Evolutionary conservation across 768 basidiomycete species (phyloP), one percentile per base, ranked within the genome.

Genomic region (Leccinum boreale): DNA sequence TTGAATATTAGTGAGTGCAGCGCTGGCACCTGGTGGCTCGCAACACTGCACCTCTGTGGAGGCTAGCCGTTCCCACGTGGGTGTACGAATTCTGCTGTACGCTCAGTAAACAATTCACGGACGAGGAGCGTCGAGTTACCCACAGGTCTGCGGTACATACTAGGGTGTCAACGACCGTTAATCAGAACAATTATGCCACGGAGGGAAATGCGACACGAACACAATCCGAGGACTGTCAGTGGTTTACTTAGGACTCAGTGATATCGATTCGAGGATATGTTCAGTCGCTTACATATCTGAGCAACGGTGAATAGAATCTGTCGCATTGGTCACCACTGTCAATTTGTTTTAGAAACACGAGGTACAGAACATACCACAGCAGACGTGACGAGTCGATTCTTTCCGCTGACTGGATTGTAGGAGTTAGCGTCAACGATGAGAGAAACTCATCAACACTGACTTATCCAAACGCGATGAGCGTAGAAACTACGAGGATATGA

Each of bases 381-480:
- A 6, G 23, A 48, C 9, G 61, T 60, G 24, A 70, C 11, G 12
- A 52, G 8, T n/a, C 57, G 59, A 35, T 67, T 69, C 36, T 10
- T 24, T 49, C 52, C 61, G 5, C 65, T 67, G 24, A 69, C 67
- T 68, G 48, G 12, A 45, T 42, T 24, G 5, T 11, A 26, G n/a
- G 23, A 19, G 6, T 61, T 36, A 36, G 24, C 1, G 42, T 3
- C 2, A 14, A 46, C 9, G 6, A 42, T 11, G 12, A 36, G 23
- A 21, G 1, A n/a, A 24, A 21, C 3, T 2, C 14, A 17, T 2
- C 33, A 10, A 5, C n/a, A 46, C 67, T 45, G 46, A 68, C 67
- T 68, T 60, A 68, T 67, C 65, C 65, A 70, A 19, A 69, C 63
- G 36, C 65, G 66, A 24, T 68, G 68, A 23, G 56, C 56, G 24